Conservation (phyloP, 192 early-diverging fungal genomes). For the Phlyctochytrium arcticum region DNA sequence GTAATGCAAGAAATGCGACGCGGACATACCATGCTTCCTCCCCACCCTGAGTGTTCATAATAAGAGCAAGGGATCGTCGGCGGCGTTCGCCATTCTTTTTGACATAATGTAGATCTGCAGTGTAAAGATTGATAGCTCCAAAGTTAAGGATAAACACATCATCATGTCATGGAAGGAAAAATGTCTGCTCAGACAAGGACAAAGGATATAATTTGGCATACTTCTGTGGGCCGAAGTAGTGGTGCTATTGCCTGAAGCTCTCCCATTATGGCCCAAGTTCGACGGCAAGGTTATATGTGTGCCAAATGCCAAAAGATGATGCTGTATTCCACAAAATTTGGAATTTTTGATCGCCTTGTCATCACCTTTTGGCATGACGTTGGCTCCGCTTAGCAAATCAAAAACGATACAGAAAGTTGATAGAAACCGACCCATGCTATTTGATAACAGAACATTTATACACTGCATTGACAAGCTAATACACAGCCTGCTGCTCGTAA, state of each 20-base stretch:
- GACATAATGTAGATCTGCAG: slow-evolving; percentile 16
- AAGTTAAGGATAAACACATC: not conserved
- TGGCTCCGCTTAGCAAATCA: too few species aligned
- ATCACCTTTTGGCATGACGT: too few species aligned
- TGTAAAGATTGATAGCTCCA: not conserved
- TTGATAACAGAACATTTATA: too few species aligned
- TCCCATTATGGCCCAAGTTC: too few species aligned
- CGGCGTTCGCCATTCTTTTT: slow-evolving; percentile 17
- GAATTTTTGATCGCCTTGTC: too few species aligned
- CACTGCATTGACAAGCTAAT: too few species aligned
- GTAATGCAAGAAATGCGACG: not conserved
- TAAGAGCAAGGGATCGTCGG: slow-evolving; percentile 14
- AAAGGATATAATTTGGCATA: slow-evolving; percentile 10
- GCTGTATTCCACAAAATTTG: too few species aligned
- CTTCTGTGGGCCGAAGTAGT: slow-evolving; percentile 19
- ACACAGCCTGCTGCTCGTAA: too few species aligned
- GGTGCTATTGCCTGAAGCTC: slow-evolving; percentile 16
- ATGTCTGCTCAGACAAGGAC: not conserved
- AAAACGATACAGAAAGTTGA: too few species aligned
- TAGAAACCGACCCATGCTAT: too few species aligned
- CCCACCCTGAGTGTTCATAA: slow-evolving; percentile 19
- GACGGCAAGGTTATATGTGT: too few species aligned
- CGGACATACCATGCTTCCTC: slow-evolving; percentile 26
- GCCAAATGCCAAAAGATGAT: too few species aligned
- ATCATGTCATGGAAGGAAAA: not conserved